phyloP scores from a whole-genome alignment of 768 basidiomycete species.

The Rhodotorula sphaerocarpa region DNA sequence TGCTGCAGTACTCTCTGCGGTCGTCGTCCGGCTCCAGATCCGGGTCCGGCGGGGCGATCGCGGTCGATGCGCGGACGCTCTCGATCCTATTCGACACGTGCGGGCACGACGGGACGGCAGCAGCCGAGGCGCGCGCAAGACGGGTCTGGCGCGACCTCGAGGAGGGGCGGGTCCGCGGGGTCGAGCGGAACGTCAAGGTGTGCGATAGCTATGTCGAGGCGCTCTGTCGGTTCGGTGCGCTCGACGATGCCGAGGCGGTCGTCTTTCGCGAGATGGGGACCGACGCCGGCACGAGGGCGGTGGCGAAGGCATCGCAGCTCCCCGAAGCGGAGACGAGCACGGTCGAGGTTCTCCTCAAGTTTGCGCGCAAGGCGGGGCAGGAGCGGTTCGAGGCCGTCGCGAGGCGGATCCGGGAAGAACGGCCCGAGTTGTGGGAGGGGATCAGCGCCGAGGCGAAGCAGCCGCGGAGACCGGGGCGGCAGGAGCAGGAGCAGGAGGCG shows the following conservation, averaged over 20 bases:
- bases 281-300: neutral
- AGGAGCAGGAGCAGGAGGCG: neutral
- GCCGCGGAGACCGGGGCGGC: neutral
- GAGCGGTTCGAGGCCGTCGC: neutral
- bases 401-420: conserved; percentile 1
- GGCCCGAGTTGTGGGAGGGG: conserved; percentile 17
- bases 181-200: conserved; percentile 56
- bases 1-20: conserved; percentile 48
- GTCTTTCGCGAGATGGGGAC: conserved; percentile 57
- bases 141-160: conserved; percentile 54
- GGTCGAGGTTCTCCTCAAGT: conserved; percentile 25
- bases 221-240: conserved; percentile 60
- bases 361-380: conserved; percentile 9
- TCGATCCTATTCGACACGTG: conserved; percentile 82
- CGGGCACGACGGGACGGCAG: conserved; percentile 53
- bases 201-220: conserved; percentile 82
- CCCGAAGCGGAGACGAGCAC: conserved; percentile 11
- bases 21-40: neutral
- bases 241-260: conserved; percentile 61
- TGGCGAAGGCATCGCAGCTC: neutral
- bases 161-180: conserved; percentile 19
- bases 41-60: conserved; percentile 48
- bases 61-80: conserved; percentile 58
- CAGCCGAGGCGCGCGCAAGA: conserved; percentile 47
- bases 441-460: conserved; percentile 6